These are phyloP conservation scores for Teratosphaeria zuluensis DNA, from an alignment of 2,329 filamentous ascomycete species.

Conservation along the genomic window DNA sequence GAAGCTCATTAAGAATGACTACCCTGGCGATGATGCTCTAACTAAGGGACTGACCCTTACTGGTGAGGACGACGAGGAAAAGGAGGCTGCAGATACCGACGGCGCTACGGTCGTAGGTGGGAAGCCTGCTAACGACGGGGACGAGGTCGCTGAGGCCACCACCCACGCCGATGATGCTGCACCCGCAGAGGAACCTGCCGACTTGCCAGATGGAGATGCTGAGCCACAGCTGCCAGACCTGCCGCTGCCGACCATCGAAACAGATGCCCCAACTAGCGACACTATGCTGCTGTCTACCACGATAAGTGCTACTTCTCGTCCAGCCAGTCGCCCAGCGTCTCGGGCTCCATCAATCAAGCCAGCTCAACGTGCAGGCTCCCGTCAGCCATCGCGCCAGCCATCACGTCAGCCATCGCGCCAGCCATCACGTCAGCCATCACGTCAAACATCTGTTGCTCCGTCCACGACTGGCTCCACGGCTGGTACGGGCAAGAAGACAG, in stretches of 20 bases:
- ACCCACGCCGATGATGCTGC: background rate
- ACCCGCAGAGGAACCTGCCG: background rate
- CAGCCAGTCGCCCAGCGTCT: background rate
- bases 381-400: background rate
- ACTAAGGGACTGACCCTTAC: background rate
- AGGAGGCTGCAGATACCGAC: background rate
- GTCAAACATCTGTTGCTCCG: background rate
- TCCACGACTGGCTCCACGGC: background rate
- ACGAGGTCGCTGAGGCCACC: background rate
- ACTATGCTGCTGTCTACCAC: background rate
- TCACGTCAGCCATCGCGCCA: background rate
- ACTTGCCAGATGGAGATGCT: background rate
- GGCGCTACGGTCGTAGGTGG: background rate
- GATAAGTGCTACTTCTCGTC: background rate
- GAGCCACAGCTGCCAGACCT: background rate
- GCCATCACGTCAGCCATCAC: background rate
- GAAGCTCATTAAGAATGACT: conserved; percentile 16
- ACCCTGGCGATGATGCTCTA: conserved; percentile 10
- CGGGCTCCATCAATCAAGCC: conserved; percentile 2
- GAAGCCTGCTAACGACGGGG: background rate
- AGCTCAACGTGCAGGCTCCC: conserved; percentile 4
- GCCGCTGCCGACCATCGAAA: background rate
- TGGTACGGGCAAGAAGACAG: background rate
- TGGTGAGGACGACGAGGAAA: background rate
- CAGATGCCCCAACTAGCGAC: background rate